Evolutionary conservation across 2,329 filamentous ascomycete species (phyloP), one percentile per base, ranked within the genome.

Genomic region (Cercospora citrullina): DNA sequence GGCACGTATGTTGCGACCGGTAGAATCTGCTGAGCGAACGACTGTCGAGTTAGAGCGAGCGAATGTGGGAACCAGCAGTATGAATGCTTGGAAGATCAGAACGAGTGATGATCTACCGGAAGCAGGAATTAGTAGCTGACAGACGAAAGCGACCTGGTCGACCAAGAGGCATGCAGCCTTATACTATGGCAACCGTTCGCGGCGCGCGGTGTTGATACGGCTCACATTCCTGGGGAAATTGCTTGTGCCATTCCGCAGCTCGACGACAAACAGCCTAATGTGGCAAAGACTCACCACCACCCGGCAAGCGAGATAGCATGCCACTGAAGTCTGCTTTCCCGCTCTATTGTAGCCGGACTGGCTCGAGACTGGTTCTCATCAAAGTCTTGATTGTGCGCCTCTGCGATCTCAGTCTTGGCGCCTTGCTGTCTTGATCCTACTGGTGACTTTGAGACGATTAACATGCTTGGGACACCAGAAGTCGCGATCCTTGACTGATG

Each of bases 51-150:
- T 60, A 45, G 57, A 68, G 33, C 61, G 42, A 68, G 62, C 60
- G 66, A 64, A 58, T 66, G 67, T 65, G 63, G 30, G 31, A 63
- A 57, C 63, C 63, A 68, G 66, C 66, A 60, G 60, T 21, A 62
- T 53, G 33, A 64, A 42, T 65, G 67, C 67, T 63, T 66, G 57
- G 59, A 33, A 60, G 67, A 68, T 62, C 63, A 68, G 67, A 68
- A 66, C 48, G 67, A 68, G 67, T 64, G 67, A 68, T 65, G 67
- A 68, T 70, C 68, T 61, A 63, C 68, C 68, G 68, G 61, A 70
- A 70, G 66, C 68, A 70, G 68, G 64, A 66, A 70, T 70, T 70
- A 68, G 63, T 65, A 68, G 60, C 39, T 65, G 63, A 66, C 63
- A 60, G 68, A 68, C 68, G 68, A 70, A 70, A 65, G 64, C 66